Percentiles rank a stretch among this genome's conserved stretches.
Evolutionary conservation across 176 grass and related monocot genomes (phyloP).

Genomic region (Saccharum officinarum): DNA sequence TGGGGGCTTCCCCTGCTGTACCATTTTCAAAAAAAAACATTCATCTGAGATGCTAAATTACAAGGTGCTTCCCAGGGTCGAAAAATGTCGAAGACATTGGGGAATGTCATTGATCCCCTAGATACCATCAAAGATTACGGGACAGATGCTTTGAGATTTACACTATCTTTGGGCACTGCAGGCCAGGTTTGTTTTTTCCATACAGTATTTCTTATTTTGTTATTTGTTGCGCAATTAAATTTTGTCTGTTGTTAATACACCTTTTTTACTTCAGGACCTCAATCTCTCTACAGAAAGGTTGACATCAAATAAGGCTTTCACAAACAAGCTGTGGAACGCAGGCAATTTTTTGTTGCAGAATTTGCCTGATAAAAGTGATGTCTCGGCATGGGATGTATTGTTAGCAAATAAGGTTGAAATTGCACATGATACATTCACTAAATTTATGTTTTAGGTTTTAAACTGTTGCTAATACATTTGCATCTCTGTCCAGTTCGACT

Average conservation of each 20-base stretch:
- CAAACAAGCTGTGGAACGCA: conserved; percentile 98
- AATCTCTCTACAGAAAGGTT: conserved; percentile 97
- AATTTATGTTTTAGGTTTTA: conserved; percentile 30
- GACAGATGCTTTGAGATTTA: conserved; percentile 96
- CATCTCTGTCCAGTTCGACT: conserved; percentile 63
- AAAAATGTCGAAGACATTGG: conserved; percentile 98
- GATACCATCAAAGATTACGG: conserved; percentile 98
- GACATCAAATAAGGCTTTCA: conserved; percentile 96
- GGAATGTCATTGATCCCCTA: conserved; percentile 96
- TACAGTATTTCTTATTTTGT: not conserved
- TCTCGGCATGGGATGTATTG: conserved; percentile 67
- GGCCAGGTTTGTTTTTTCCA: conserved; percentile 69
- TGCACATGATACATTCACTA: conserved; percentile 20
- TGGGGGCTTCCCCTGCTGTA: too few species aligned
- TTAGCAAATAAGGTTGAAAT: conserved; percentile 75
- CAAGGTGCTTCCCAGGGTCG: conserved; percentile 56
- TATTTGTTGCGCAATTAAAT: not conserved
- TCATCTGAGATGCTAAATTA: conserved; percentile 21
- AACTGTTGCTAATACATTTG: conserved; percentile 39
- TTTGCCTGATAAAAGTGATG: conserved; percentile 89
- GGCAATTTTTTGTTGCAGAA: conserved; percentile 99
- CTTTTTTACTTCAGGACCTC: conserved; percentile 68
- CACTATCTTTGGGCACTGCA: conserved; percentile 92
- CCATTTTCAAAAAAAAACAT: too few species aligned
- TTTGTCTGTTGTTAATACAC: conserved; percentile 35